phyloP scores from a whole-genome alignment of 2,329 filamentous ascomycete genomes.

The Neopestalotiopsis sp. region DNA sequence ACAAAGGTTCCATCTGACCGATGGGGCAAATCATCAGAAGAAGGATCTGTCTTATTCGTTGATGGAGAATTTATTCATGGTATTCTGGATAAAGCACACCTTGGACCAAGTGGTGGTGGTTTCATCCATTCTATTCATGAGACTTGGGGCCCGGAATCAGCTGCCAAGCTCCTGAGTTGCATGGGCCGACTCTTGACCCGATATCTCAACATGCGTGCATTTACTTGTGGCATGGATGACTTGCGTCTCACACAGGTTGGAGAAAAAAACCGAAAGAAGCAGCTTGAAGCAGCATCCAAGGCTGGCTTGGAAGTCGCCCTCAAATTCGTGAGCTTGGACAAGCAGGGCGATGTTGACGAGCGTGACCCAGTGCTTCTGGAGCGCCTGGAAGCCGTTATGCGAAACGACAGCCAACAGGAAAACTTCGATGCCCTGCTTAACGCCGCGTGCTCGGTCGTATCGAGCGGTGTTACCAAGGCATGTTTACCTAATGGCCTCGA shows the following conservation, averaged over 20 bases:
- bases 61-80: conserved; percentile 88
- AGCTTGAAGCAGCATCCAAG: conserved; percentile 68
- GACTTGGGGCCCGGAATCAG: conserved; percentile 84
- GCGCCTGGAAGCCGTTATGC: conserved; percentile 85
- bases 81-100: conserved; percentile 94
- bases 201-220: conserved; percentile 90
- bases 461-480: conserved; percentile 75
- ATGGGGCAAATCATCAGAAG: conserved; percentile 81
- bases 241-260: conserved; percentile 82
- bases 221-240: conserved; percentile 97
- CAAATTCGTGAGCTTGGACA: conserved; percentile 84
- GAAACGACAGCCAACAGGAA: conserved; percentile 89
- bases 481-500: conserved; percentile 84
- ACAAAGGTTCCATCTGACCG: conserved; percentile 78
- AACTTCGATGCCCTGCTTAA: conserved; percentile 91
- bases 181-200: conserved; percentile 89
- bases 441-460: conserved; percentile 70
- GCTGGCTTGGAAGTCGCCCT: conserved; percentile 82
- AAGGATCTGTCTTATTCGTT: conserved; percentile 80
- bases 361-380: conserved; percentile 74
- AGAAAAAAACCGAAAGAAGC: conserved; percentile 72
- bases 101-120: conserved; percentile 85
- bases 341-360: conserved; percentile 57
- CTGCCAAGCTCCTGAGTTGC: conserved; percentile 87
- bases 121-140: conserved; percentile 93